Base-by-base conservation (phyloP, 805 yeast species). In the Grigorovia jiainica region DNA sequence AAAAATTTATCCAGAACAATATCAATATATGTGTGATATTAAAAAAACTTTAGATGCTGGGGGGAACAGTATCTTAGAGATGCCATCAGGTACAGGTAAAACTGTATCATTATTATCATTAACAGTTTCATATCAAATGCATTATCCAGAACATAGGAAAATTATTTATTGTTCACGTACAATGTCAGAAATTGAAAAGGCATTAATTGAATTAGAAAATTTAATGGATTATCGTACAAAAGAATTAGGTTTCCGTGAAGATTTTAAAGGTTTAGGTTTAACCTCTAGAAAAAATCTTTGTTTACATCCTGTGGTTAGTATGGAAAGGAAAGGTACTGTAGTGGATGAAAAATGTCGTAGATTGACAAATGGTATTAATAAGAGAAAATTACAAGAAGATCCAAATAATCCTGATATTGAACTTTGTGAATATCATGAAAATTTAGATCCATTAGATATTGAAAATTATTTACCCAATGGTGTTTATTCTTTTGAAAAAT, bases 21-120 rank as follows among this genome's bases (percentile, higher is more conserved):
- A 92, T 71, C 92, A 89, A 27, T 92, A 92, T 64, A 92, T 92
- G 98, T 78, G 92, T 47, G 97, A 90, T 61, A 82, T 92, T 50
- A 92, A 92, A 66, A 78, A 81, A 57, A 84, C 97, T 1, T 64
- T 92, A 40, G 99, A 92, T 68, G 95, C 83, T 1, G 97, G 97
- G 2, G 98, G 98, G 10, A 89, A 89, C 58, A 84, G 96, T 64
- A 87, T 92, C 42, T 64, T 92, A 56, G 99, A 92, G 66, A 92
- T 92, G 99, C 99, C 99, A 51, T 92, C 99, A 5, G 99, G 99
- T 4, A 92, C 99, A 3, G 99, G 99, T 34, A 92, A 92, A 61
- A 92, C 99, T 31, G 84, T 92, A 3, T 87, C 97, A 0, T 70
- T 92, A 58, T 68, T 92, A 24, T 87, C 97, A 0, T 65, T 92